Evolutionary conservation across 768 basidiomycete species (phyloP).

Genomic region (Kondoa malvinella): DNA sequence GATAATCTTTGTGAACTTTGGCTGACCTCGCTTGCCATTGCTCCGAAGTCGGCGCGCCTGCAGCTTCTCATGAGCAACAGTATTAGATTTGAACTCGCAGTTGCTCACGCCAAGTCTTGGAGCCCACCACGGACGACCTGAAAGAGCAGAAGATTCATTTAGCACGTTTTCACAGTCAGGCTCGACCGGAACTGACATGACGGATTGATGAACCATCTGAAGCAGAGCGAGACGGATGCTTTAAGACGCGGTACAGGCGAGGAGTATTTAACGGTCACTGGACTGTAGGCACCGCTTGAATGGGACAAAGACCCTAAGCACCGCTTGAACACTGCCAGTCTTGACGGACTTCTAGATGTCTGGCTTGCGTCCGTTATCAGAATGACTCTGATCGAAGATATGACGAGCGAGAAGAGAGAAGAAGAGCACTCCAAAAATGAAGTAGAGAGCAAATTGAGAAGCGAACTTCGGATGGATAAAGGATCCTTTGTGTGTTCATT

Average conservation of each 20-base stretch:
- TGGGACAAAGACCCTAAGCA: no score
- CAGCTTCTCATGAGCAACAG: not conserved
- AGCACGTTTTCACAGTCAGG: no score
- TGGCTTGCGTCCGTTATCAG: no score
- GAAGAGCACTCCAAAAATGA: no score
- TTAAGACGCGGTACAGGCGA: not conserved
- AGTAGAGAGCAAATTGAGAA: no score
- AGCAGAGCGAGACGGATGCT: not conserved
- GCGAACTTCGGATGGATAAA: not conserved
- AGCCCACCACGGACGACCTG: not conserved
- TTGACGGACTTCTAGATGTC: no score
- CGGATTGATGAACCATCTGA: not conserved
- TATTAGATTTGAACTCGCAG: not conserved
- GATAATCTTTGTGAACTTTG: not conserved
- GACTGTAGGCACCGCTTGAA: no score
- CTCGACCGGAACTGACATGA: no score
- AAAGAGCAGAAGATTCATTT: no score
- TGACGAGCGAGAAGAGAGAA: no score
- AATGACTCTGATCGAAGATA: no score
- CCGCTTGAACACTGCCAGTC: no score
- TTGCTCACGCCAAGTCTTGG: not conserved
- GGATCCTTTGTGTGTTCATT: not conserved
- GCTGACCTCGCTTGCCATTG: not conserved
- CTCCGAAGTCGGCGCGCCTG: not conserved
- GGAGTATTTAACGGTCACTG: not conserved